Base-by-base conservation (phyloP, 371 early-diverging fungal species). In the Syncephalis fuscata region DNA sequence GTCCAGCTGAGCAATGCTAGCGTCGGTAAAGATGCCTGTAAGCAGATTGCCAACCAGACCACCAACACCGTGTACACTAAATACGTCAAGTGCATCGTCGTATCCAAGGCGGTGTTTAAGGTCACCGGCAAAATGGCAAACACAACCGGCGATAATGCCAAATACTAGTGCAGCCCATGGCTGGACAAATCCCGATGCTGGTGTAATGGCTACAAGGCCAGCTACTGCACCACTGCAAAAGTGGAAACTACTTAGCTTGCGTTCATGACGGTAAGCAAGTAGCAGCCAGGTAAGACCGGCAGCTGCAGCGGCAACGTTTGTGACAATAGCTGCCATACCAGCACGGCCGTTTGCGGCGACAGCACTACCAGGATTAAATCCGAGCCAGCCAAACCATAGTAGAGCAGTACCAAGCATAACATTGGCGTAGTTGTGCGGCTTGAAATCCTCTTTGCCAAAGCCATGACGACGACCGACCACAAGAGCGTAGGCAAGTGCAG, bases 171-270 rank as follows among this genome's bases (percentile, higher is more conserved):
- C 71, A 20, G 87, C 74, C 51, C 74, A 79, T n/a, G 90, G 84
- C 0, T 80, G 76, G 21, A 92, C 88, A 50, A 64, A 92, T 7
- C 95, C 95, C 1, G 88, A 75, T 2, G 73, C 89, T 9, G 95
- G 95, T 0, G 95, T 93, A 51, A 93, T 90, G 14, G 83, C 77
- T 2, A 91, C 94, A n/a, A 93, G 63, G 9, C 90, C 95, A 10
- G 89, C 76, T 25, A 94, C 84, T 16, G 86, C 90, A 24, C 92
- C 94, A 3, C 85, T 81, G 62, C 93, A 92, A 59, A 88, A 91
- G 10, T 84, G 87, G 26, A 92, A 64, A 21, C 82, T 82, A 24
- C 92, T 88, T 26, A 86, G 71, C 57, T 85, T 85, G 44, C 68
- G 70, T 38, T 80, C 74, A 38, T 73, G 58, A 47, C 78, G 74